Base-by-base conservation (phyloP, 768 basidiomycete genomes). In the Leccinum variicolor region DNA sequence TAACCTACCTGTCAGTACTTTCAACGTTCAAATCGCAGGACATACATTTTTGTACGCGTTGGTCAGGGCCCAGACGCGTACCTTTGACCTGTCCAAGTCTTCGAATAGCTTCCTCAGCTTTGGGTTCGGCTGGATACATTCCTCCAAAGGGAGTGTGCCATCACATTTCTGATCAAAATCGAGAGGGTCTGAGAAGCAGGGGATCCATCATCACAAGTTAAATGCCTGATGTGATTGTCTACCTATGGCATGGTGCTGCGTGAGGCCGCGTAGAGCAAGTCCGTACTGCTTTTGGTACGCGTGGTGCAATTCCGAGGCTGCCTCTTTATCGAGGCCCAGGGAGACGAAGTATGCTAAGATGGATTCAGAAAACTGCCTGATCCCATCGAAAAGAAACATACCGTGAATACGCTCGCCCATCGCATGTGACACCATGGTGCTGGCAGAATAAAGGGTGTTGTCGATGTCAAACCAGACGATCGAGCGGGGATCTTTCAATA, bases 141-240 rank as follows among this genome's bases (percentile, higher is more conserved):
- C 79, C 66, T 94, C 92, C 7, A 94, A 77, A 7, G 92, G 92
- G 13, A 94, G 78, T 21, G 90, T 82, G 3, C 87, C 89, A 64
- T 94, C 92, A 69, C 92, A 94, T 72, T 88, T 84, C 53, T 74
- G 76, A 73, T 94, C 88, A 70, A 93, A 94, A 66, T 93, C 91
- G 51, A 94, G 70, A 11, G 90, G 87, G 69, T 94, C 92, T 84
- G 57, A 73, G 57, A n/a, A 41, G 50, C 15, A 6, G n/a, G 28
- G 11, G 36, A 31, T 51, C 39, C 28, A 39, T 61, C 34, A 41
- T 50, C 21, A 13, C n/a, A 41, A 19, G 14, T 8, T 28, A 17
- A 31, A 17, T 31, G 11, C 15, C 47, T 47, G 51, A 57, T 17
- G 46, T 3, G 53, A 43, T 67, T 62, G 87, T 92, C 89, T 65